Conservation (phyloP, 2,329 filamentous ascomycete species). For the Pseudocercospora musae region DNA sequence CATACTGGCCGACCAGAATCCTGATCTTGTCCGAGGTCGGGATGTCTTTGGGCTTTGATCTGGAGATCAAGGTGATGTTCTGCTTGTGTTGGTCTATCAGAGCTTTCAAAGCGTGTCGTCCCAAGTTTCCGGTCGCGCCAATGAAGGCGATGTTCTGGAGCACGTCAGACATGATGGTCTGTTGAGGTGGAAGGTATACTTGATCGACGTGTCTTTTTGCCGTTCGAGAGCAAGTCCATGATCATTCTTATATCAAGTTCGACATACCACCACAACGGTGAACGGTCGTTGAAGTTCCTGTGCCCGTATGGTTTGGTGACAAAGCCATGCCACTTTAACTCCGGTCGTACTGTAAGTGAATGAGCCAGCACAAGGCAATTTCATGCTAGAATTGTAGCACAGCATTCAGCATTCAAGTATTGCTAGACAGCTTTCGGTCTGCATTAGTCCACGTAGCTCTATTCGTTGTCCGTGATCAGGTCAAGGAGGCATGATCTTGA, state of each 20-base stretch:
- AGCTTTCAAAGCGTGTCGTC: constrained; percentile 30
- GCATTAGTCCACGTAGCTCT: neutral
- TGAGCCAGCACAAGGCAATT: neutral
- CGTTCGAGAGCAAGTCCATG: neutral
- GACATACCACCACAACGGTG: neutral
- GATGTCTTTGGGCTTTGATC: constrained; percentile 39
- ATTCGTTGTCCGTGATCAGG: neutral
- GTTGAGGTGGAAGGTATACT: neutral
- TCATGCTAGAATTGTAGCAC: neutral
- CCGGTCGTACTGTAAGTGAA: neutral
- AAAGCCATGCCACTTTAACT: neutral
- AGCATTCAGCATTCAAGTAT: too few relatives aligned
- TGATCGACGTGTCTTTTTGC: neutral
- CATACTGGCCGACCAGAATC: constrained; percentile 24
- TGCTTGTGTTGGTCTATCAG: constrained; percentile 30
- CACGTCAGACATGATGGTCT: constrained; percentile 4
- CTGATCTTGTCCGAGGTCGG: constrained; percentile 26
- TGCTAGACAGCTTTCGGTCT: neutral
- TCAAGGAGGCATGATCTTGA: neutral
- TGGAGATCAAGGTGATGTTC: constrained; percentile 38
- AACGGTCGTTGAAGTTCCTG: neutral
- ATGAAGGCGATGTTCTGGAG: constrained; percentile 40
- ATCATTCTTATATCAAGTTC: neutral
- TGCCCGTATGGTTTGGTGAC: neutral
- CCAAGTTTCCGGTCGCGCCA: constrained; percentile 35